phyloP scores from a whole-genome alignment of 176 grass and related monocot species.

The Oryza rufipogon region DNA sequence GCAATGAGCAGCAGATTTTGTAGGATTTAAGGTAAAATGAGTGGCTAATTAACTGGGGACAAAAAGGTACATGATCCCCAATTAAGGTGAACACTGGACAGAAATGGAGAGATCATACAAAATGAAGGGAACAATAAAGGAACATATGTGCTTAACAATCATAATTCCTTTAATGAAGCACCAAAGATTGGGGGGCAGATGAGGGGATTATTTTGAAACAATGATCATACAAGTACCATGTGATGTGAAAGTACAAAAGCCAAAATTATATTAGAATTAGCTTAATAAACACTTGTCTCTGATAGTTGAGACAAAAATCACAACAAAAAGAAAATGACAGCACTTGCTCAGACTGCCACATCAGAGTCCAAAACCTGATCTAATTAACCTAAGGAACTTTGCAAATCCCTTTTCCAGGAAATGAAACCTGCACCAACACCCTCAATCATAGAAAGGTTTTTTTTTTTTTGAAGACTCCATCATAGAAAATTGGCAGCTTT shows the following conservation, averaged over 20 bases:
- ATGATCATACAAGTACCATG: conserved; percentile 3
- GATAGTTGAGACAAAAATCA: conserved; percentile 11
- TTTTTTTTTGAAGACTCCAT: conserved; percentile 15
- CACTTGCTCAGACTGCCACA: conserved; percentile 30
- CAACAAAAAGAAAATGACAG: conserved; percentile 37
- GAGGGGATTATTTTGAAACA: neutral
- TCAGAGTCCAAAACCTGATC: conserved; percentile 32
- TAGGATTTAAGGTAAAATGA: neutral
- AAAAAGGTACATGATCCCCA: neutral
- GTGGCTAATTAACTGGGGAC: neutral
- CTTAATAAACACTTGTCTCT: conserved; percentile 48
- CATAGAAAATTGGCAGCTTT: neutral
- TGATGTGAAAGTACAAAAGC: conserved; percentile 16
- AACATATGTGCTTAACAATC: neutral
- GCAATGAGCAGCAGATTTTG: neutral
- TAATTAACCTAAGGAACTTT: conserved; percentile 40
- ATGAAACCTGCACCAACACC: conserved; percentile 43
- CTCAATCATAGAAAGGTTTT: conserved; percentile 25
- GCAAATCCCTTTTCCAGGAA: neutral
- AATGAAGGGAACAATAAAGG: neutral
- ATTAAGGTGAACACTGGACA: neutral
- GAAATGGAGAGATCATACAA: neutral
- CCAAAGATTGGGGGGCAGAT: neutral
- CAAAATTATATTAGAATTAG: conserved; percentile 59
- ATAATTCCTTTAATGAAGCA: neutral